Percentiles rank a stretch among this genome's conserved stretches.
These are phyloP conservation scores for Zasmidium citrigriseum DNA, from an alignment of 2,329 filamentous ascomycete genomes.

Conservation along the genomic window DNA sequence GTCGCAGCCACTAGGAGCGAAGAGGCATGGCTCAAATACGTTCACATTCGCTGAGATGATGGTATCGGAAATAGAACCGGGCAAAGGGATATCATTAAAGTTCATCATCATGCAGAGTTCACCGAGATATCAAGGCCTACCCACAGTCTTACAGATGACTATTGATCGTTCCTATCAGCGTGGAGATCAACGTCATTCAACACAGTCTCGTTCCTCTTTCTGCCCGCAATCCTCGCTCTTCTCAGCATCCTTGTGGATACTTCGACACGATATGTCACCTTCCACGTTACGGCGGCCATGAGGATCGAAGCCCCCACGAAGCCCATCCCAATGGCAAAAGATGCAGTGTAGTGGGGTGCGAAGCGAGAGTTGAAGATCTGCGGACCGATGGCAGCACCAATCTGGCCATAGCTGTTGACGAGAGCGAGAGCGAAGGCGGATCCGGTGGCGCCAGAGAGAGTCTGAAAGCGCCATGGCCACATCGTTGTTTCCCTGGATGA, in stretches of 20 bases:
- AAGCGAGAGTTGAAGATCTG: constrained; percentile 34
- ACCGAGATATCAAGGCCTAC: too few species aligned
- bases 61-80: too few species aligned
- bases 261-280: not conserved
- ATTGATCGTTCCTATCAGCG: too few species aligned
- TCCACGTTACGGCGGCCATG: constrained; percentile 8
- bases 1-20: too few species aligned
- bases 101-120: too few species aligned
- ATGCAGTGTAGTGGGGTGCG: constrained; percentile 6
- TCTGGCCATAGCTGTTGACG: constrained; percentile 28
- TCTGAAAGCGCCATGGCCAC: constrained; percentile 18
- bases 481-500: constrained; percentile 1
- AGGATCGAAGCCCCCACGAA: constrained; percentile 7
- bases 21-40: too few species aligned
- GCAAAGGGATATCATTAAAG: too few species aligned
- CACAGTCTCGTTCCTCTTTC: constrained; percentile 8
- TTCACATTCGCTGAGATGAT: too few species aligned
- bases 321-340: constrained; percentile 14
- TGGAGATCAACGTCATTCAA: constrained; percentile 6
- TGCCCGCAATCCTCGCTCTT: constrained; percentile 5
- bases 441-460: constrained; percentile 11
- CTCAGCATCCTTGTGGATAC: constrained; percentile 9
- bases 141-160: too few species aligned
- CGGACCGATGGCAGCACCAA: constrained; percentile 54
- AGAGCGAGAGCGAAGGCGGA: constrained; percentile 12